These are phyloP conservation scores for Allantophomopsis cytisporea DNA, from an alignment of 2,329 filamentous ascomycete genomes.

Conservation along the genomic window DNA sequence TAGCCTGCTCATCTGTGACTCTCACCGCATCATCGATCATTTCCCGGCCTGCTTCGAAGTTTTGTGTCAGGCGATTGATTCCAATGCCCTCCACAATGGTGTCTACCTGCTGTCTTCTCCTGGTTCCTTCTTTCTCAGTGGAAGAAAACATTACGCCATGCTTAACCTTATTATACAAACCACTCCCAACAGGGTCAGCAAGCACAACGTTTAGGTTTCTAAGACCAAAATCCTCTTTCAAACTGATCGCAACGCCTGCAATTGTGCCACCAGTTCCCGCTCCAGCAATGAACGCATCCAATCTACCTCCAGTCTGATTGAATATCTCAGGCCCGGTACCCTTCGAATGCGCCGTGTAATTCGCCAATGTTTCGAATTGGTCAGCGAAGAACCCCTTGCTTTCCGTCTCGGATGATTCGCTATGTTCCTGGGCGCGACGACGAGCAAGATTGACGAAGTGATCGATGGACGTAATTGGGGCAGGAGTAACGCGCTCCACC, in stretches of 20 bases:
- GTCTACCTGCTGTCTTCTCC: slow-evolving; percentile 83
- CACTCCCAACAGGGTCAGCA: slow-evolving; percentile 88
- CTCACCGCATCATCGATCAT: slow-evolving; percentile 82
- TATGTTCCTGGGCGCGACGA: slow-evolving; percentile 63
- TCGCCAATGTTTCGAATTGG: slow-evolving; percentile 86
- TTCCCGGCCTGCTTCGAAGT: slow-evolving; percentile 78
- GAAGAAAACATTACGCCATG: slow-evolving; percentile 92
- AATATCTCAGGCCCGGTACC: slow-evolving; percentile 86
- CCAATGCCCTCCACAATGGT: slow-evolving; percentile 93
- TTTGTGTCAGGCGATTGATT: slow-evolving; percentile 85
- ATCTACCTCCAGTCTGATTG: slow-evolving; percentile 54
- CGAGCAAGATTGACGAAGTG: slow-evolving; percentile 94
- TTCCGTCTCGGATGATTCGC: slow-evolving; percentile 34
- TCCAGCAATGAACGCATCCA: slow-evolving; percentile 86
- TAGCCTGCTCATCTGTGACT: slow-evolving; percentile 79
- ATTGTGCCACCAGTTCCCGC: slow-evolving; percentile 93
- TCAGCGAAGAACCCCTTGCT: slow-evolving; percentile 88
- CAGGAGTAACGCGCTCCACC: slow-evolving; percentile 84
- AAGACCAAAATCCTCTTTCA: slow-evolving; percentile 48
- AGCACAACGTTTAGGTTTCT: slow-evolving; percentile 54
- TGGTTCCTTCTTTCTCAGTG: slow-evolving; percentile 82
- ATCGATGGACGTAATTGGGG: slow-evolving; percentile 81
- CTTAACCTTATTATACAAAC: slow-evolving; percentile 80
- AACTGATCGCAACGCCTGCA: slow-evolving; percentile 67
- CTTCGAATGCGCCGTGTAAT: slow-evolving; percentile 72